phyloP scores from a whole-genome alignment of 108 stramenopile species.

The Discostella stelligeroides region DNA sequence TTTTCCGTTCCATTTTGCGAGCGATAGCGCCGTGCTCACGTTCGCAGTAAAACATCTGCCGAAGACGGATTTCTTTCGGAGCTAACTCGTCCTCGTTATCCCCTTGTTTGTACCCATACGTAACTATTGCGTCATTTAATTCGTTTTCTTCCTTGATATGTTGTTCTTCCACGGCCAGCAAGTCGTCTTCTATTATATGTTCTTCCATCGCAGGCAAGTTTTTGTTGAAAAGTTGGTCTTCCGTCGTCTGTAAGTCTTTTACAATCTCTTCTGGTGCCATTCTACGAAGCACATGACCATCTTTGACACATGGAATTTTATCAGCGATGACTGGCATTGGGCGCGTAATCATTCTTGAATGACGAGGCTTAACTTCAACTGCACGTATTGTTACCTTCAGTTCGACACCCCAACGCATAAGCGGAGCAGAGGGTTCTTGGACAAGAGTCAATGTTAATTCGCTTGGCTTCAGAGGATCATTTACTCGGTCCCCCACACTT shows the following conservation, averaged over 20 bases:
- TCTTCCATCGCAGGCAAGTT: constrained; percentile 25
- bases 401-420: constrained; percentile 44
- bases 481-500: constrained; percentile 32
- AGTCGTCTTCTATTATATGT: constrained; percentile 24
- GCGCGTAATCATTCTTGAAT: constrained; percentile 16
- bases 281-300: constrained; percentile 19
- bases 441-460: constrained; percentile 45
- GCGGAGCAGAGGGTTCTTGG: constrained; percentile 44
- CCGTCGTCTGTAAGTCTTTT: constrained; percentile 23
- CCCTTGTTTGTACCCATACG: constrained; percentile 30
- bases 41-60: constrained; percentile 53
- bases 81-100: constrained; percentile 19
- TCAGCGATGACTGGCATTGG: constrained; percentile 13
- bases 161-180: constrained; percentile 26
- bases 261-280: constrained; percentile 30
- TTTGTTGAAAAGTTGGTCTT: constrained; percentile 19
- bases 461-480: constrained; percentile 46
- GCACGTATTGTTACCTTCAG: constrained; percentile 47
- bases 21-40: constrained; percentile 38
- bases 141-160: constrained; percentile 31
- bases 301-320: constrained; percentile 15
- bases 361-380: constrained; percentile 44
- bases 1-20: constrained; percentile 20
- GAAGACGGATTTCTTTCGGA: constrained; percentile 24
- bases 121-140: constrained; percentile 35